A percentile compares a stretch with the other conserved stretches of the same genome.
Evolutionary conservation across 2,329 filamentous ascomycete genomes (phyloP).

Genomic region (Calonectria leucothoes): DNA sequence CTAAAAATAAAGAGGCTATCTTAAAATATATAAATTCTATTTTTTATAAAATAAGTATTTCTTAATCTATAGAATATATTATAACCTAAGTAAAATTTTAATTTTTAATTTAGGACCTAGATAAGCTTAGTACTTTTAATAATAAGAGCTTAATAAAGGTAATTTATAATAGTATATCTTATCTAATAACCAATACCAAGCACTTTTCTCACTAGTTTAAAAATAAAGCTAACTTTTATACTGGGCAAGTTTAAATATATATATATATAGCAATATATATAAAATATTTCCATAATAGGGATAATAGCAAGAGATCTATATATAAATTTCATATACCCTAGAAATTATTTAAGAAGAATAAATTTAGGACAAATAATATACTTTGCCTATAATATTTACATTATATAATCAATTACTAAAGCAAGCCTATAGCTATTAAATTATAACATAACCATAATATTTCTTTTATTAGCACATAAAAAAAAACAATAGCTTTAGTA

Average conservation of each 20-base stretch:
- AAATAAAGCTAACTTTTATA: conserved; percentile 14
- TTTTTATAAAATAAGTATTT: conserved; percentile 3
- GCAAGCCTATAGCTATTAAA: neutral
- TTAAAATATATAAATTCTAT: conserved; percentile 6
- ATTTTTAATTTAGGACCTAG: neutral
- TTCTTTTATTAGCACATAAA: conserved; percentile 17
- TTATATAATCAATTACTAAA: conserved; percentile 14
- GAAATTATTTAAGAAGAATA: conserved; percentile 4
- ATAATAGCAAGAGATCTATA: neutral
- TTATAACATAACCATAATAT: conserved; percentile 14
- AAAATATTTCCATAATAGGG: conserved; percentile 9
- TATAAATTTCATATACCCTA: conserved; percentile 9
- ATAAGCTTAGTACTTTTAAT: neutral
- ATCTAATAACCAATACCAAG: neutral
- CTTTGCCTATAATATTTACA: neutral
- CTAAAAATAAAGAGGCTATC: neutral
- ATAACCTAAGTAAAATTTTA: neutral
- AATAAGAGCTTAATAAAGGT: neutral
- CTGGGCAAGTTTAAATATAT: conserved; percentile 6
- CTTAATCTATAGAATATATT: neutral
- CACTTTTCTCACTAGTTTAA: conserved; percentile 13
- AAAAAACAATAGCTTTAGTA: conserved; percentile 9
- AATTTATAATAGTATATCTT: neutral
- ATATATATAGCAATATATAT: conserved; percentile 4
- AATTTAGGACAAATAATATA: conserved; percentile 2